Base-by-base conservation (phyloP, 768 basidiomycete species). In the Suillus tomentosus region DNA sequence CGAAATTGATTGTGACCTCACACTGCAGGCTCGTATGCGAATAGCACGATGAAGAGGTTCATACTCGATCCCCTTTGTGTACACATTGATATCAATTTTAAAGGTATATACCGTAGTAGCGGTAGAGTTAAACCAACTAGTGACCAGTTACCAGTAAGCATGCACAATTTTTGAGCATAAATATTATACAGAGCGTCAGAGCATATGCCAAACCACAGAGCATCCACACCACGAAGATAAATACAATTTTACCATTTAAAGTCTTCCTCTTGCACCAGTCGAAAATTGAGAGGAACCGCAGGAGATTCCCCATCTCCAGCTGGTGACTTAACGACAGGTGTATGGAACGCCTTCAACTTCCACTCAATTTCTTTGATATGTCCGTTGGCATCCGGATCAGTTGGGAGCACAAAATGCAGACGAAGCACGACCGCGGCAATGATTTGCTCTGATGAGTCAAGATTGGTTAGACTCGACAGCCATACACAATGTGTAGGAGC, bases 231-330 rank as follows among this genome's bases (percentile, higher is more conserved):
- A 34, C 17, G 2, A 51, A 17, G 0, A 27, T 27, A 27, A 53
- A 22, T 19, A 54, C 31, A 34, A 11, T 19, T 34, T 5, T 54
- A 54, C 53, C 34, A 54, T 13, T 13, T 14, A 36, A 54, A 54
- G 53, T 54, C 53, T 36, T 54, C 53, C 34, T 54, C 53, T 36
- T 36, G 53, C 53, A 54, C 53, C 34, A 54, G 53, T 36, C 53
- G 53, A 54, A 54, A 17, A 13, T 58, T 58, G 9, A 58, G 57
- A 27, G 57, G 57, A 19, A 58, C 57, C 57, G 27, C 10, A 2
- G 57, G 40, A 15, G 57, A 13, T 13, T 19, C 40, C 6, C 57
- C 57, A 58, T 58, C 57, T 31, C 57, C 57, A 27, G 40, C 57
- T 13, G 57, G 57, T 27, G 24, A 15, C 24, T 27, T 58, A 19